Evolutionary conservation across 768 basidiomycete genomes (phyloP).

Genomic region (Boletus pseudo-olivaceus): DNA sequence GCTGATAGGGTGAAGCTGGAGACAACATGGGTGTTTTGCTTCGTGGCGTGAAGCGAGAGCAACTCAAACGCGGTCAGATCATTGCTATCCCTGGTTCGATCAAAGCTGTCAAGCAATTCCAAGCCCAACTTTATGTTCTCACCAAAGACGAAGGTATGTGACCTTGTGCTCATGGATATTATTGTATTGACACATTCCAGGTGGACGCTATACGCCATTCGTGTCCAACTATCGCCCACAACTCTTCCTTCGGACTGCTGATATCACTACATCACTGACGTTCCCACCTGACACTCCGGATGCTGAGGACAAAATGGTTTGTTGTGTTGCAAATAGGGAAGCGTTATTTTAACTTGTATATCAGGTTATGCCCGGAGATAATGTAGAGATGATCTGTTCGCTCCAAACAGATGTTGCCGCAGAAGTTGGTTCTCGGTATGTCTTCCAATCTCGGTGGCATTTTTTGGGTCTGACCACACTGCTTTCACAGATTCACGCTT

Average conservation of each 20-base stretch:
- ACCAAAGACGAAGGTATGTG: constrained; percentile 40
- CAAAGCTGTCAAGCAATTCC: constrained; percentile 93
- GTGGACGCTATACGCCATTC: constrained; percentile 89
- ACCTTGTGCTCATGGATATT: constrained; percentile 44
- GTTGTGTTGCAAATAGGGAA: constrained; percentile 10
- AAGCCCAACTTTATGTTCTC: constrained; percentile 80
- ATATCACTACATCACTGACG: constrained; percentile 78
- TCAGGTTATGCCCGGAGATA: constrained; percentile 96
- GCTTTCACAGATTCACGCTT: constrained; percentile 64
- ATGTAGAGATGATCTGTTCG: constrained; percentile 86
- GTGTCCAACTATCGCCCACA: constrained; percentile 93
- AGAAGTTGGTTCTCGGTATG: constrained; percentile 80
- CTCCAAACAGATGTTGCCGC: constrained; percentile 84
- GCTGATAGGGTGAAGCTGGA: constrained; percentile 82
- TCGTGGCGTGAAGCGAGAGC: constrained; percentile 96
- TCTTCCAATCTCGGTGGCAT: background rate
- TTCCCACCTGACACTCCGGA: constrained; percentile 86
- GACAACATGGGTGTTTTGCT: constrained; percentile 99
- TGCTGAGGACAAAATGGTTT: constrained; percentile 83
- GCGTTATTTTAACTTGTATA: background rate
- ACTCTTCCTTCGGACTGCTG: constrained; percentile 92
- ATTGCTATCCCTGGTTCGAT: constrained; percentile 86
- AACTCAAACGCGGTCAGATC: constrained; percentile 90
- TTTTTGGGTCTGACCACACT: background rate
- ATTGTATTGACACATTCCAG: constrained; percentile 16